Evolutionary conservation across 306 rosid species (phyloP).

Genomic region (Malus sieversii): DNA sequence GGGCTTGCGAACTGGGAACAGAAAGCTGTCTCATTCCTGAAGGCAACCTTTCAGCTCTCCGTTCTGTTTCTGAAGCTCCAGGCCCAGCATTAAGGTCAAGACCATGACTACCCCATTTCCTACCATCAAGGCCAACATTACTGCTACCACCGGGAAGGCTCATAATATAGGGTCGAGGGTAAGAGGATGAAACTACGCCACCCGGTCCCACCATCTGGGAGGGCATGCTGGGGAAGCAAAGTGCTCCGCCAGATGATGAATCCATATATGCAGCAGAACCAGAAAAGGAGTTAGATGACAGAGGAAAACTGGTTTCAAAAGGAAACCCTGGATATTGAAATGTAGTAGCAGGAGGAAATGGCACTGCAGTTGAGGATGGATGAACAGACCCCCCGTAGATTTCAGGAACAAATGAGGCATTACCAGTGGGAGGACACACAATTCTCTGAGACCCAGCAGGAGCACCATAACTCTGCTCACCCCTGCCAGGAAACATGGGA

Average conservation of each 20-base stretch:
- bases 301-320: constrained; percentile 71
- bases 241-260: constrained; percentile 61
- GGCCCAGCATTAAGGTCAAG: constrained; percentile 94
- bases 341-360: constrained; percentile 54
- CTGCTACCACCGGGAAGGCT: constrained; percentile 68
- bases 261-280: constrained; percentile 82
- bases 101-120: constrained; percentile 91
- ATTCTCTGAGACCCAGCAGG: constrained; percentile 64
- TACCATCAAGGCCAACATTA: constrained; percentile 55
- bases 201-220: constrained; percentile 76
- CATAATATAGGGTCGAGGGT: constrained; percentile 68
- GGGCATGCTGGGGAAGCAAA: constrained; percentile 72
- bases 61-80: constrained; percentile 48
- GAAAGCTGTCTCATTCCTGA: constrained; percentile 60
- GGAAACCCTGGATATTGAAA: constrained; percentile 81
- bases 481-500: constrained; percentile 64
- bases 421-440: constrained; percentile 55
- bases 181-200: constrained; percentile 57
- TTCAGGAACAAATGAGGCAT: constrained; percentile 64
- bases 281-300: constrained; percentile 68
- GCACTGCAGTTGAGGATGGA: constrained; percentile 78
- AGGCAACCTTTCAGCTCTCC: constrained; percentile 68
- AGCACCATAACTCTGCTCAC: constrained; percentile 69
- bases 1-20: constrained; percentile 54
- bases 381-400: constrained; percentile 71